Conservation (phyloP, 768 basidiomycete genomes). For the Leccinum obscurum region DNA sequence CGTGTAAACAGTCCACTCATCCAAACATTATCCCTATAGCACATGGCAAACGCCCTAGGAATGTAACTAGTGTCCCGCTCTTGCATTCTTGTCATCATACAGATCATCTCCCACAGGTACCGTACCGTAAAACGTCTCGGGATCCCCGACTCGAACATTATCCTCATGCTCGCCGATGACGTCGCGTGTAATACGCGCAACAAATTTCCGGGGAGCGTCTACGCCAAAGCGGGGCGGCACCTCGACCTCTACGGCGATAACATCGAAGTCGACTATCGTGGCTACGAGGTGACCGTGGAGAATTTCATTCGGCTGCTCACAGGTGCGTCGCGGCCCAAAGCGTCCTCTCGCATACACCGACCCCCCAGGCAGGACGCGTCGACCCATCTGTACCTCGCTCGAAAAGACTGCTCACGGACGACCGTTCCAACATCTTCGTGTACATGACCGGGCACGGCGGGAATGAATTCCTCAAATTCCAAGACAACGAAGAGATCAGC, state of each 20-base stretch:
- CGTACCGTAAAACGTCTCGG: constrained; percentile 97
- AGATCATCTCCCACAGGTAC: constrained; percentile 57
- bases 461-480: constrained; percentile 98
- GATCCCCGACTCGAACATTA: constrained; percentile 98
- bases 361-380: constrained; percentile 64
- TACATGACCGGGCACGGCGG: constrained; percentile 99
- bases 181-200: constrained; percentile 93
- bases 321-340: constrained; percentile 49
- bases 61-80: constrained; percentile 57
- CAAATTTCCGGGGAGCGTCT: constrained; percentile 88
- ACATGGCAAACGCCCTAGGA: constrained; percentile 97
- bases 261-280: constrained; percentile 97
- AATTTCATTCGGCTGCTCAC: constrained; percentile 91
- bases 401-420: constrained; percentile 89
- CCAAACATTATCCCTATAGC: constrained; percentile 46
- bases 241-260: constrained; percentile 94
- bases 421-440: constrained; percentile 89
- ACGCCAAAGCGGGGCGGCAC: constrained; percentile 77
- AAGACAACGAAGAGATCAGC: constrained; percentile 97
- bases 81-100: neutral
- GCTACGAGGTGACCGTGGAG: constrained; percentile 97
- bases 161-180: constrained; percentile 98
- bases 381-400: constrained; percentile 84
- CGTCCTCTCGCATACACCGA: neutral
- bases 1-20: neutral